Base-by-base conservation (phyloP, 441 rosid genomes). In the Erysimum pusillum region DNA sequence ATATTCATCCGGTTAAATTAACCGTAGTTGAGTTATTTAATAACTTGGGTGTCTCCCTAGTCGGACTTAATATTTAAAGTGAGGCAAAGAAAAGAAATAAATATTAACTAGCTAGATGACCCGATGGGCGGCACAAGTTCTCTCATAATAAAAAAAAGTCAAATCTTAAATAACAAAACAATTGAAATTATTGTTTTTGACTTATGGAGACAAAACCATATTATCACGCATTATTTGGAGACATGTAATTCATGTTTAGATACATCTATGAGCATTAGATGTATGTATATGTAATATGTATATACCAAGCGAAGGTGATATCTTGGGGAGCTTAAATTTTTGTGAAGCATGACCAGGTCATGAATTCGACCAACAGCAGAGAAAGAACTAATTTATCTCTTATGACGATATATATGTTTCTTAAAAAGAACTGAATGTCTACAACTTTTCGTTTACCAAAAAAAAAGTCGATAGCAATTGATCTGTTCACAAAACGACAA, bases 41-140 rank as follows among this genome's bases (percentile, higher is more conserved):
- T 49, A 41, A 75, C 32, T 39, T 51, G 7, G 45, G 46, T 41
- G 68, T 67, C 17, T 66, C 28, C 28, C 20, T 61, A 52, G 58
- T 75, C 56, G 67, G 45, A 59, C 36, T 25, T 38, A 65, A 15
- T 45, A 38, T 45, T 65, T 53, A 36, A 66, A 67, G 54, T 14
- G 6, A 28, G 31, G 32, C 67, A 68, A 51, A 59, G 6, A 75
- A 49, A 49, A 20, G 4, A 14, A 56, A 17, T 48, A 51, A 48
- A 4, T 52, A 38, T 35, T 36, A 58, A 65, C 22, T 38, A 70
- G 25, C 25, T 22, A 22, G 60, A 69, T 62, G 77, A 72, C n/a
- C 69, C 42, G 68, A 66, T 60, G 81, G 77, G 59, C 77, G 78
- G 81, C 81, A 59, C 58, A 72, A 60, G 57, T 58, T 49, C 12